Percentiles rank a stretch among this genome's conserved stretches.
These are phyloP conservation scores for Botrytis medusae DNA, from an alignment of 2,329 filamentous ascomycete species.

Conservation along the genomic window DNA sequence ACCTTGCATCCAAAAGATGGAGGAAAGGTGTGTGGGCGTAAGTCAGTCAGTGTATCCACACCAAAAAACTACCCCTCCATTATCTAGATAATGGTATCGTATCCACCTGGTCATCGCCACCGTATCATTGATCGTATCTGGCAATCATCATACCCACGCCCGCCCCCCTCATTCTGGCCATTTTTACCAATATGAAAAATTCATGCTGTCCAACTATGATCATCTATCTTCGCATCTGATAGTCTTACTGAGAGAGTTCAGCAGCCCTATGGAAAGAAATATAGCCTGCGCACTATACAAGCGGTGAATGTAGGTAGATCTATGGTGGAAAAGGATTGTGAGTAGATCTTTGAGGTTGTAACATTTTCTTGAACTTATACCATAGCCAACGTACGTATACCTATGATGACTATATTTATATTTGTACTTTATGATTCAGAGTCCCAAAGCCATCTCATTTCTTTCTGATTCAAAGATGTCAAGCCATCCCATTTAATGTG, in stretches of 20 bases:
- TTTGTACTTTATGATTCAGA: background rate
- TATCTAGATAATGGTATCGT: background rate
- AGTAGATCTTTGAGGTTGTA: background rate
- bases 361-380: background rate
- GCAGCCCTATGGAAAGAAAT: background rate
- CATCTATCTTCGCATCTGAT: background rate
- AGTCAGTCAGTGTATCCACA: background rate
- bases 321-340: background rate
- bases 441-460: background rate
- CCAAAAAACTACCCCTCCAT: conserved; percentile 5
- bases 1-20: background rate
- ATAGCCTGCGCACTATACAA: background rate
- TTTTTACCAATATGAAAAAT: background rate
- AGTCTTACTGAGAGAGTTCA: background rate
- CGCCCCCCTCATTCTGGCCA: background rate
- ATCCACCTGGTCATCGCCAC: conserved; percentile 3
- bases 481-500: background rate
- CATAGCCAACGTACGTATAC: background rate
- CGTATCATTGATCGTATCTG: background rate
- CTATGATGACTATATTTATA: background rate
- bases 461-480: background rate
- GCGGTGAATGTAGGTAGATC: background rate
- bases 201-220: background rate
- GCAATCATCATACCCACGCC: background rate
- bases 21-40: background rate